phyloP scores from a whole-genome alignment of 108 stramenopile species.

The Asterionellopsis glacialis region DNA sequence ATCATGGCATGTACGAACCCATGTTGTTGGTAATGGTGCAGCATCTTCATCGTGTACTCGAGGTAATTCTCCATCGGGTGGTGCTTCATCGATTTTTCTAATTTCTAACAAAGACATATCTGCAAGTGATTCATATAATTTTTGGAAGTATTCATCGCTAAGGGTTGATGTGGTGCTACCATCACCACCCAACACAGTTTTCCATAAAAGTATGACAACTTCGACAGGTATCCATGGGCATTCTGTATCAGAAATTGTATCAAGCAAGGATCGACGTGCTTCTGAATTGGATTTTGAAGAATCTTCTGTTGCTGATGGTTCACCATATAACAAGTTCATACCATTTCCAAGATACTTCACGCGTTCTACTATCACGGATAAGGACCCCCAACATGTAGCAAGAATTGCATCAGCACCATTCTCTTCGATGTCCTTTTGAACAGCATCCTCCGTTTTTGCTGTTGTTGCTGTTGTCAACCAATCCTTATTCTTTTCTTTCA shows the following conservation, averaged over 20 bases:
- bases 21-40: neutral
- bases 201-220: conserved; percentile 6
- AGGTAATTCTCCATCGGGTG: neutral
- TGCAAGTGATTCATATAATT: neutral
- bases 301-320: too few species aligned
- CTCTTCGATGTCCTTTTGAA: too few species aligned
- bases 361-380: too few species aligned
- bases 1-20: neutral
- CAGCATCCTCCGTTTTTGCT: neutral
- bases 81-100: neutral
- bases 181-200: neutral
- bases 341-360: too few species aligned
- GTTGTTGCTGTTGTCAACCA: neutral
- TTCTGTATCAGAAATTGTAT: too few species aligned
- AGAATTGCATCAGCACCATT: too few species aligned
- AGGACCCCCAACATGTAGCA: too few species aligned
- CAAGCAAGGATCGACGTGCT: too few species aligned
- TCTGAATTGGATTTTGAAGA: too few species aligned
- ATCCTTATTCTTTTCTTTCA: neutral
- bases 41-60: neutral
- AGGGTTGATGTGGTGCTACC: neutral
- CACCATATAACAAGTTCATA: too few species aligned
- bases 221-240: conserved; percentile 7
- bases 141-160: neutral
- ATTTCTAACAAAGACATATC: neutral